phyloP scores from a whole-genome alignment of 2,329 filamentous ascomycete species.

The Pyricularia sp. region DNA sequence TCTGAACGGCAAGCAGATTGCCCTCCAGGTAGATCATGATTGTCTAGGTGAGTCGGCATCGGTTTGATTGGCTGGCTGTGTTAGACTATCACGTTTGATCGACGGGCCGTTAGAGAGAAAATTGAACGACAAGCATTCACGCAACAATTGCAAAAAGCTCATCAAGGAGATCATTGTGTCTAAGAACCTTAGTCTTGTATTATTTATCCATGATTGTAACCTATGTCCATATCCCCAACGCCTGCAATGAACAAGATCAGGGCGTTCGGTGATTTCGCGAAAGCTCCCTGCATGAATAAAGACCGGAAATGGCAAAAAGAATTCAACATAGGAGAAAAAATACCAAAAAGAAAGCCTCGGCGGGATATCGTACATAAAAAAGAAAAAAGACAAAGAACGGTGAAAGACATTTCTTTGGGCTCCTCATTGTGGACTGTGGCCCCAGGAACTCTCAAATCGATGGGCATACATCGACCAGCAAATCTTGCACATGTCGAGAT shows the following conservation, averaged over 20 bases:
- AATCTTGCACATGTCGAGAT: not conserved
- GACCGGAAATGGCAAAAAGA: not conserved
- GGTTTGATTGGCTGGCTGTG: no score
- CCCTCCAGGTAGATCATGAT: no score
- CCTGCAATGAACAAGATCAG: not conserved
- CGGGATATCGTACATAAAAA: not conserved
- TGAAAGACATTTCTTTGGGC: not conserved
- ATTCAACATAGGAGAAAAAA: not conserved
- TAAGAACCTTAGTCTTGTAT: not conserved
- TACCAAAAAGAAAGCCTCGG: not conserved
- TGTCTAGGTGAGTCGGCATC: no score
- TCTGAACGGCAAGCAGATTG: no score
- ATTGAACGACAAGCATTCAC: not conserved
- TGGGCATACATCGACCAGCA: not conserved
- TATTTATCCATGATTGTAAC: not conserved
- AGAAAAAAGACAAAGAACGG: not conserved
- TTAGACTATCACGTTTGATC: no score
- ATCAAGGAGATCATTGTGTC: not conserved
- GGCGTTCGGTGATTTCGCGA: not conserved
- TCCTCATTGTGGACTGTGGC: not conserved
- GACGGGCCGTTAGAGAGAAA: no score
- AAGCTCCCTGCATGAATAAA: not conserved
- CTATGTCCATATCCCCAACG: not conserved
- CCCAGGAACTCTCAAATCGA: not conserved
- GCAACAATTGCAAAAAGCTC: not conserved